A percentile compares a stretch with the other conserved stretches of the same genome.
Evolutionary conservation across 768 basidiomycete genomes (phyloP).

Genomic region (Rhodotorula graminis): DNA sequence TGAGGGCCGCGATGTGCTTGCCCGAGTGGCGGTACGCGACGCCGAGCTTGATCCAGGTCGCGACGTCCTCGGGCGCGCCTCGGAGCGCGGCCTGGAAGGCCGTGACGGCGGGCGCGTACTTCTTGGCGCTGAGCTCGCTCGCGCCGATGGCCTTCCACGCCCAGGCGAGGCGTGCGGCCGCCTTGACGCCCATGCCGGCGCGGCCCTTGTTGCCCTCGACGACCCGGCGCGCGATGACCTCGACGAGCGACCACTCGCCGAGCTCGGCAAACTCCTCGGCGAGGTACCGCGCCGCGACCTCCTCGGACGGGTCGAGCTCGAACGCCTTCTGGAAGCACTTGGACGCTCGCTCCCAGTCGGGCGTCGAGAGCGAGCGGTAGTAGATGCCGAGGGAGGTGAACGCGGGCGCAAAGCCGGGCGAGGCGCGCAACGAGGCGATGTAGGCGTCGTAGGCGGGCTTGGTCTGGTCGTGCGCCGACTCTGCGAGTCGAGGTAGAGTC

Average conservation of each 20-base stretch:
- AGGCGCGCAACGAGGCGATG: slow-evolving; percentile 70
- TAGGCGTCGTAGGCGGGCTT: slow-evolving; percentile 72
- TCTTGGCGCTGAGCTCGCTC: slow-evolving; percentile 60
- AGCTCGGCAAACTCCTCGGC: slow-evolving; percentile 88
- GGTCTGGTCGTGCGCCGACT: slow-evolving; percentile 51
- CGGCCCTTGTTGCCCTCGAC: slow-evolving; percentile 89
- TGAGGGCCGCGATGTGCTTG: slow-evolving; percentile 79
- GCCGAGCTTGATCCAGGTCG: slow-evolving; percentile 85
- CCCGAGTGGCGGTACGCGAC: slow-evolving; percentile 87
- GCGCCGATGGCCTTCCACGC: slow-evolving; percentile 96
- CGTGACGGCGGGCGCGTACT: slow-evolving; percentile 38
- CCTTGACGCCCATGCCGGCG: slow-evolving; percentile 55
- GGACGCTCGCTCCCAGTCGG: slow-evolving; percentile 76
- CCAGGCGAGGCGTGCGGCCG: slow-evolving; percentile 77
- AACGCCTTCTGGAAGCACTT: slow-evolving; percentile 99
- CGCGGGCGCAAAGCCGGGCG: slow-evolving; percentile 74
- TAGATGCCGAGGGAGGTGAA: slow-evolving; percentile 91
- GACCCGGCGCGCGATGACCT: slow-evolving; percentile 83
- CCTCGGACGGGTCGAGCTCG: slow-evolving; percentile 85
- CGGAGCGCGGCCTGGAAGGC: slow-evolving; percentile 42
- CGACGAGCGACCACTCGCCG: slow-evolving; percentile 90
- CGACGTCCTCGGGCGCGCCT: slow-evolving; percentile 58
- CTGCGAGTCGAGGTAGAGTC: neutral
- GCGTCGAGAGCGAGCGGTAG: slow-evolving; percentile 68
- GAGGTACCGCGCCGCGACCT: slow-evolving; percentile 72